A percentile compares a stretch with the other conserved stretches of the same genome.
These are phyloP conservation scores for Acacia crassicarpa DNA, from an alignment of 306 rosid species.

Conservation along the genomic window DNA sequence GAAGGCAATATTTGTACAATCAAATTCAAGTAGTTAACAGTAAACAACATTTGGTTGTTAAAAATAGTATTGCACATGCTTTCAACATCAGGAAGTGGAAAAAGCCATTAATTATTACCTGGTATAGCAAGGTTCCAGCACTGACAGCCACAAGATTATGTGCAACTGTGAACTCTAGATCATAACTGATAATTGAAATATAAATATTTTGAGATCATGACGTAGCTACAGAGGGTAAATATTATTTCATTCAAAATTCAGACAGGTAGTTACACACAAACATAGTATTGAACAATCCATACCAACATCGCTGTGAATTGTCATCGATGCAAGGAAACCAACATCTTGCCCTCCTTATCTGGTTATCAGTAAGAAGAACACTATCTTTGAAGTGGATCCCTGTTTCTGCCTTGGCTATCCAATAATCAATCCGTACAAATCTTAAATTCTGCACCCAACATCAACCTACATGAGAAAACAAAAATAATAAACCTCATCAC, in stretches of 20 bases:
- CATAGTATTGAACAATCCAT: slow-evolving; percentile 28
- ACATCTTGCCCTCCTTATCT: slow-evolving; percentile 88
- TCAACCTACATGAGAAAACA: slow-evolving; percentile 73
- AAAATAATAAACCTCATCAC: slow-evolving; percentile 53
- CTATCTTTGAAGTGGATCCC: slow-evolving; percentile 74
- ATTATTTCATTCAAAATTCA: not conserved
- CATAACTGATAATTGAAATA: slow-evolving; percentile 54
- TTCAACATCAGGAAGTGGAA: slow-evolving; percentile 19
- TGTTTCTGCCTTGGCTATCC: slow-evolving; percentile 92
- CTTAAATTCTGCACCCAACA: slow-evolving; percentile 94
- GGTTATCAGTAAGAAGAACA: slow-evolving; percentile 81
- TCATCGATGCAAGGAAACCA: slow-evolving; percentile 98
- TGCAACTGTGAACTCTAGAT: slow-evolving; percentile 94
- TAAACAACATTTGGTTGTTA: slow-evolving; percentile 13
- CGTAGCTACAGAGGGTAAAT: not conserved
- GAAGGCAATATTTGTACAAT: not conserved
- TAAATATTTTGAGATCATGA: not conserved
- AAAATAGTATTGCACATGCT: slow-evolving; percentile 13
- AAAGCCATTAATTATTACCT: slow-evolving; percentile 57
- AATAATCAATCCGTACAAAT: slow-evolving; percentile 77
- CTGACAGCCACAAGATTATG: slow-evolving; percentile 89
- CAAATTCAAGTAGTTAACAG: not conserved
- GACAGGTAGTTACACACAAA: not conserved
- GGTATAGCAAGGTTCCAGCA: slow-evolving; percentile 79
- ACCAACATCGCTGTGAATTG: slow-evolving; percentile 85